These are phyloP conservation scores for Phoma sp. DNA, from an alignment of 2,329 filamentous ascomycete species.

Conservation along the genomic window DNA sequence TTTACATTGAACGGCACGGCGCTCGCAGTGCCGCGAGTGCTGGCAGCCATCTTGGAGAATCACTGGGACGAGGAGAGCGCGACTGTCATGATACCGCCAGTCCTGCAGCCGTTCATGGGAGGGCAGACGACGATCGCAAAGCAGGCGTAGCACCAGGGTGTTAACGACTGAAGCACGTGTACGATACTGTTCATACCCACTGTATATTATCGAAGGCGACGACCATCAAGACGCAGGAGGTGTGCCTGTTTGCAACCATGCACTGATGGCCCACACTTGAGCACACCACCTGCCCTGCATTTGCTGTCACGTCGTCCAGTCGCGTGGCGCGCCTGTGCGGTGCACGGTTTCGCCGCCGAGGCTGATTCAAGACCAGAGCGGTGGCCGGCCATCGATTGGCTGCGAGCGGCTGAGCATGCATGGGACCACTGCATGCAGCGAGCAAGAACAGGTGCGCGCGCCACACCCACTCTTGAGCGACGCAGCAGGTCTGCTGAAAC, in stretches of 20 bases:
- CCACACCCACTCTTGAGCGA: conserved; percentile 38
- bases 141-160: conserved; percentile 25
- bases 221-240: neutral
- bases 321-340: conserved; percentile 23
- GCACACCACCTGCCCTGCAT: conserved; percentile 21
- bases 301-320: conserved; percentile 23
- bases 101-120: conserved; percentile 84
- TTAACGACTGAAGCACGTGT: neutral
- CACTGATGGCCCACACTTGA: neutral
- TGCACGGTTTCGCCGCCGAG: conserved; percentile 31
- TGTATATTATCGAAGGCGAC: conserved; percentile 3
- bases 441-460: conserved; percentile 34
- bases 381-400: conserved; percentile 42
- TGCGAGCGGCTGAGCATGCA: neutral
- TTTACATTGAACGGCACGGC: conserved; percentile 95
- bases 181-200: neutral
- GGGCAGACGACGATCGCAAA: conserved; percentile 43
- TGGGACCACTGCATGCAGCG: conserved; percentile 28
- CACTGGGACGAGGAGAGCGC: conserved; percentile 77
- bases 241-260: neutral
- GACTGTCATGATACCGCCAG: conserved; percentile 77
- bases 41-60: conserved; percentile 89
- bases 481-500: conserved; percentile 39
- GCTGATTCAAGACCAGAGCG: conserved; percentile 28
- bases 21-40: conserved; percentile 84